Evolutionary conservation across 2,329 filamentous ascomycete species (phyloP).

Genomic region (Exophiala aquamarina): DNA sequence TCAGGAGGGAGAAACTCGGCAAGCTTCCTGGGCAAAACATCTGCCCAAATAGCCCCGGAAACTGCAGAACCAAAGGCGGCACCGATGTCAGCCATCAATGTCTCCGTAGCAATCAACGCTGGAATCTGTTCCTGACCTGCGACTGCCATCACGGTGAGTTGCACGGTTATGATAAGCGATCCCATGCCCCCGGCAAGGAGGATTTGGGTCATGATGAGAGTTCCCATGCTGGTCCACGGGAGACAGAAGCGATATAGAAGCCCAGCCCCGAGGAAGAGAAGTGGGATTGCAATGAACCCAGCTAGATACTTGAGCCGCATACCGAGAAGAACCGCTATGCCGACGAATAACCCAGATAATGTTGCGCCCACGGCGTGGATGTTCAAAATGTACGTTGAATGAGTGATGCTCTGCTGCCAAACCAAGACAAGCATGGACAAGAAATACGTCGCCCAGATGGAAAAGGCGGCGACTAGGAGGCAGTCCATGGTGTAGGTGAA

Average conservation of each 20-base stretch:
- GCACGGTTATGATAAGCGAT: slow-evolving; percentile 48
- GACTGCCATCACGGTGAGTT: slow-evolving; percentile 54
- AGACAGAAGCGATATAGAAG: slow-evolving; percentile 54
- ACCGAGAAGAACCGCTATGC: slow-evolving; percentile 51
- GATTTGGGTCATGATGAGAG: slow-evolving; percentile 54
- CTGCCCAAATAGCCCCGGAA: slow-evolving; percentile 57
- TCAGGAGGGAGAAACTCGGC: slow-evolving; percentile 43
- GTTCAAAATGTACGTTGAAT: slow-evolving; percentile 47
- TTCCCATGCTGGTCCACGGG: slow-evolving; percentile 45
- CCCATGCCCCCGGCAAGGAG: slow-evolving; percentile 54
- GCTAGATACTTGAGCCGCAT: slow-evolving; percentile 47
- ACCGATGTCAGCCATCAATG: slow-evolving; percentile 54
- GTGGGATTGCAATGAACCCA: neutral
- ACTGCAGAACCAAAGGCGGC: slow-evolving; percentile 53
- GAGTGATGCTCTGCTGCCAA: slow-evolving; percentile 17
- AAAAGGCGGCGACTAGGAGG: slow-evolving; percentile 29
- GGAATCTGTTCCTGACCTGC: slow-evolving; percentile 52
- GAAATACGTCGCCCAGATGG: slow-evolving; percentile 35
- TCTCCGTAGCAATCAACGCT: slow-evolving; percentile 52
- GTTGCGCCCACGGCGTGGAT: slow-evolving; percentile 50
- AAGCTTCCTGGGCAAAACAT: slow-evolving; percentile 49
- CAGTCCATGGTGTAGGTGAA: slow-evolving; percentile 22
- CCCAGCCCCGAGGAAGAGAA: slow-evolving; percentile 16
- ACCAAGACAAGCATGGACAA: slow-evolving; percentile 20
- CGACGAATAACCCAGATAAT: slow-evolving; percentile 30